Percentiles rank a stretch among this genome's conserved stretches.
Conservation (phyloP, 73 alveolate species). For the Diophrys appendiculata region DNA sequence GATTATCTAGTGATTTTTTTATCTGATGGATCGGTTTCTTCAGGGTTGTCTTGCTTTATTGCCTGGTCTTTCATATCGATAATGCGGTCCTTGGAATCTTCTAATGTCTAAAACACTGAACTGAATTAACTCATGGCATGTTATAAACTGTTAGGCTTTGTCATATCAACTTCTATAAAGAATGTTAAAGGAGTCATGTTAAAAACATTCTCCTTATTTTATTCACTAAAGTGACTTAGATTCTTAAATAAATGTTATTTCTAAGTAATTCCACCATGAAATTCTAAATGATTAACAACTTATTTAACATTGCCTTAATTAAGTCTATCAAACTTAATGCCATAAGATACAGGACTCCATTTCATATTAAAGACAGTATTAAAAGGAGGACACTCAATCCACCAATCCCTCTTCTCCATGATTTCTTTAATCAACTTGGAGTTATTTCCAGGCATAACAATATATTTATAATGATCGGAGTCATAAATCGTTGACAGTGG, state of each 20-base stretch:
- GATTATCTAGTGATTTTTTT: background rate
- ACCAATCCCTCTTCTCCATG: constrained; percentile 49
- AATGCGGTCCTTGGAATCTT: constrained; percentile 27
- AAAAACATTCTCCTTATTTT: constrained; percentile 69
- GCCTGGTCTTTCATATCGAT: background rate
- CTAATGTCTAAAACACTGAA: constrained; percentile 40
- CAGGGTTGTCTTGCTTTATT: background rate
- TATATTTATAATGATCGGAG: constrained; percentile 34
- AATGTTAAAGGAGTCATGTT: constrained; percentile 78
- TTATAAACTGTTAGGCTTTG: constrained; percentile 26
- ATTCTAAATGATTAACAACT: constrained; percentile 74
- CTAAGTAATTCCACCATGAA: constrained; percentile 74
- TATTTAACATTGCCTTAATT: constrained; percentile 12
- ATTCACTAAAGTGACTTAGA: constrained; percentile 55
- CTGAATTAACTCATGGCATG: constrained; percentile 41
- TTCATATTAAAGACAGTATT: constrained; percentile 51
- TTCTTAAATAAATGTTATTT: constrained; percentile 83
- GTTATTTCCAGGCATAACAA: constrained; percentile 58
- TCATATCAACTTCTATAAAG: constrained; percentile 45
- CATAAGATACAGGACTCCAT: constrained; percentile 64
- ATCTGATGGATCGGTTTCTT: background rate
- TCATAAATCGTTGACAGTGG: constrained; percentile 11
- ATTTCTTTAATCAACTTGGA: constrained; percentile 48
- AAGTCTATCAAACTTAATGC: constrained; percentile 45
- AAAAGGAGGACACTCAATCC: constrained; percentile 46